Base-by-base conservation (phyloP, 495 filamentous ascomycete genomes). In the Neohortaea acidophila region DNA sequence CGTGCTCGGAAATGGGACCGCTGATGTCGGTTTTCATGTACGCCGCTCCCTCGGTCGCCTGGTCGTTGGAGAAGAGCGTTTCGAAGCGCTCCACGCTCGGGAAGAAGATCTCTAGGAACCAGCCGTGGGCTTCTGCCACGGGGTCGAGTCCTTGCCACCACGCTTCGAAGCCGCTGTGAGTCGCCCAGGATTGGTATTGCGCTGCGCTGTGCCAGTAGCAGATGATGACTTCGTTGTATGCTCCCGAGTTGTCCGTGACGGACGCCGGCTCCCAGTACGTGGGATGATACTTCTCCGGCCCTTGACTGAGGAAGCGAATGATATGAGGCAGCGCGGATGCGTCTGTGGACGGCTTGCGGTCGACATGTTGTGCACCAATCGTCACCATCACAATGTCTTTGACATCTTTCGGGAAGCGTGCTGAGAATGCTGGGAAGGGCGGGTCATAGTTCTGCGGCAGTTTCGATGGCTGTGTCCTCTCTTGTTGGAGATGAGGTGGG, bases 61-160 rank as follows among this genome's bases (percentile, higher is more conserved):
- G 42, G 22, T 50, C 43, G 28, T 32, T 39, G 20, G 54, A 53
- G 33, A 51, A 54, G 12, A 60, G 36, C 14, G 55, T 57, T 34
- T 60, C 55, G 39, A 52, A 45, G 21, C 56, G 50, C 30, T 57
- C 52, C 0, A 53, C 44, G 13, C 44, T 38, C 4, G 58, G 56
- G 19, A 45, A 47, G 39, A 59, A 53, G 17, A 55, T 41, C 39
- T 60, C 56, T 13, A 52, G 47, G 36, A 59, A 57, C 51, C 55
- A 58, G 25, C 53, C 55, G 30, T 51, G 39, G 3, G 4, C 27
- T 22, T 47, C 20, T 6, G 17, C 22, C 2, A 13, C 23, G 11
- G 34, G 33, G 12, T 47, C 39, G 10, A 56, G 43, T 3, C 15
- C 28, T 2, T 51, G 27, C 57, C 57, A 60, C 55, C 57, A 58